Evolutionary conservation across 164 flowering plant genomes (phyloP).

Genomic region (Tetrastigma voinierianum): DNA sequence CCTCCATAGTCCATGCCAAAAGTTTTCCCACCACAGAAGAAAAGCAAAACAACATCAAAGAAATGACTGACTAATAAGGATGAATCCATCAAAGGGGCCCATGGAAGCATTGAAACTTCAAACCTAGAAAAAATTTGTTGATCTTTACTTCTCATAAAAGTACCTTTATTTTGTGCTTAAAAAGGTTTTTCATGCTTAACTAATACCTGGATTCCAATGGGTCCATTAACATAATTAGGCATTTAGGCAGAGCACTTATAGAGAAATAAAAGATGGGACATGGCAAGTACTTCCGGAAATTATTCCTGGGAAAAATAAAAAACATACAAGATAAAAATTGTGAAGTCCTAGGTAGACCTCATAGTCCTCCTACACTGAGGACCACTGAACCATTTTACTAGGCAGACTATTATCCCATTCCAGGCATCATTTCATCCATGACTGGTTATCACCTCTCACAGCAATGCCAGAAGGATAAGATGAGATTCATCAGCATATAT

Average conservation of each 20-base stretch:
- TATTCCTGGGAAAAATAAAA: background rate
- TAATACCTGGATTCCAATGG: conserved; percentile 4
- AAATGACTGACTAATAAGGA: background rate
- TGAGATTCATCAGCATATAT: background rate
- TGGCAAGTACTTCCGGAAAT: background rate
- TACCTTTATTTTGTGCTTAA: background rate
- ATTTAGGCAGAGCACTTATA: conserved; percentile 4
- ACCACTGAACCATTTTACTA: conserved; percentile 7
- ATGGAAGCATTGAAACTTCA: background rate
- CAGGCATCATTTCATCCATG: conserved; percentile 2
- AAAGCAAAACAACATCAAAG: background rate
- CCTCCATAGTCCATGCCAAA: background rate
- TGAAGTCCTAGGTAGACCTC: background rate
- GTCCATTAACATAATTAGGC: conserved; percentile 14
- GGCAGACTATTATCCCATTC: background rate
- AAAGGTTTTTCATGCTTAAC: background rate
- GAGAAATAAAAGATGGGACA: too few species aligned
- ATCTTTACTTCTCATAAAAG: conserved; percentile 1
- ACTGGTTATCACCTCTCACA: conserved; percentile 3
- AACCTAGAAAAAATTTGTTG: background rate
- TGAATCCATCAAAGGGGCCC: background rate
- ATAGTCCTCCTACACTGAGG: conserved; percentile 9
- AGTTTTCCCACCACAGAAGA: background rate
- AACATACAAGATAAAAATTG: too few species aligned
- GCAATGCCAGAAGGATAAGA: conserved; percentile 1